A percentile compares a stretch with the other conserved stretches of the same genome.
Conservation (phyloP, 2,329 filamentous ascomycete species). For the Ceratocystis cacaofunesta region DNA sequence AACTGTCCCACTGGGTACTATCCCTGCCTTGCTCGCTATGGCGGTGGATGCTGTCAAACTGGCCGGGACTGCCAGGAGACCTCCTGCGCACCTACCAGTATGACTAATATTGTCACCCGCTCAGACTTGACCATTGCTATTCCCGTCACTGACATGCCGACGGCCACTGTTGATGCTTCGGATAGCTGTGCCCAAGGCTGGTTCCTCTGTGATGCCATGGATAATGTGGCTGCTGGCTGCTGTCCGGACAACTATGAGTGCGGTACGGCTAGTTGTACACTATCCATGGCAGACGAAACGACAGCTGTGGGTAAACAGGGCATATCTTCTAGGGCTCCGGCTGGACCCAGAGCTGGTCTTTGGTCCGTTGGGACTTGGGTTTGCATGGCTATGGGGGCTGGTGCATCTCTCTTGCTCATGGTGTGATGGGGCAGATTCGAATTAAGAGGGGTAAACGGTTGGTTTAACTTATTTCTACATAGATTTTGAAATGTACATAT, state of each 20-base stretch:
- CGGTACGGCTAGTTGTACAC: slow-evolving; percentile 56
- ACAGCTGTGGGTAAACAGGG: slow-evolving; percentile 40
- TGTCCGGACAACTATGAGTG: slow-evolving; percentile 68
- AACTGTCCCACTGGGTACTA: slow-evolving; percentile 82
- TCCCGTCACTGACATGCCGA: slow-evolving; percentile 34
- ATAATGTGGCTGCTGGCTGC: slow-evolving; percentile 58
- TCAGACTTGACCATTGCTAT: slow-evolving; percentile 55
- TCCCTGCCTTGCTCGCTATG: slow-evolving; percentile 70
- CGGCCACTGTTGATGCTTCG: slow-evolving; percentile 25
- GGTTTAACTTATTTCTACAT: background rate
- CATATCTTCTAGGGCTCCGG: slow-evolving; percentile 23
- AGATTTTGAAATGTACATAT: slow-evolving; percentile 2
- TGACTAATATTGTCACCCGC: slow-evolving; percentile 50
- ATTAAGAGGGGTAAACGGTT: no score
- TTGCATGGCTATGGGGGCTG: background rate
- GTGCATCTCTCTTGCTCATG: background rate
- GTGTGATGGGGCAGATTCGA: background rate
- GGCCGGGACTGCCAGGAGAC: slow-evolving; percentile 72
- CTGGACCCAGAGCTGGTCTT: no score
- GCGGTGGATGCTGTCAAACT: slow-evolving; percentile 73
- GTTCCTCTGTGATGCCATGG: slow-evolving; percentile 49
- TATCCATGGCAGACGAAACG: slow-evolving; percentile 36
- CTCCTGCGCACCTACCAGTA: slow-evolving; percentile 50
- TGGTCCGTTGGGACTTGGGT: background rate
- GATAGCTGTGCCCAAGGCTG: slow-evolving; percentile 61